Evolutionary conservation across 371 early-diverging fungal genomes (phyloP), one percentile per base, ranked within the genome.

Genomic region (Batkoa obscura): DNA sequence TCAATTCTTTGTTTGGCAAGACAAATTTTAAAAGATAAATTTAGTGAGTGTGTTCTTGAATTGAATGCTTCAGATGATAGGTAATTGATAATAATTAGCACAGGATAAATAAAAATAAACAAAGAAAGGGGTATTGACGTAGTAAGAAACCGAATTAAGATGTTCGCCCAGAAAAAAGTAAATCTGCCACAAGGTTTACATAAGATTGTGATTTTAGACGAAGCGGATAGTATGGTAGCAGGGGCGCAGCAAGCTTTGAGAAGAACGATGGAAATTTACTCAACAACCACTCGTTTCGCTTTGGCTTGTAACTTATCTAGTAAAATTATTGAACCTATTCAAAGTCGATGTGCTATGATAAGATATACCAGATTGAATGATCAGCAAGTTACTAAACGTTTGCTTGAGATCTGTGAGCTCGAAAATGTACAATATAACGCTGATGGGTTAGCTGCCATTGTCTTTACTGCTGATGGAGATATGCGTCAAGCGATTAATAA

Each of bases 301-400:
- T 72, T 99, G 36, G 98, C 98, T 2, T 98, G 99, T 73, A 99
- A 99, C 67, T 73, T 86, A 64, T 86, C 94, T 50, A 77, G 76
- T 64, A 98, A 99, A 68, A 93, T 99, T 60, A 94, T 98, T 63
- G 99, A 99, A 63, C 98, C 99, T 30, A 98, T 99, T 59, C 99
- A 99, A 68, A 87, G 88, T 50, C 83, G 99, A 58, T 96, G 98
- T 68, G 95, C 98, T 10, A 90, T 97, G 55, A 66, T 99, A 43
- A 78, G 90, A 30, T 98, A 85, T 64, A 76, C 79, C 0, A 79
- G 79, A 56, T 69, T 98, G 59, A 72, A 76, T 3, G 81, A 84
- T 59, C 67, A 73, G 51, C 84, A 94, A 64, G 69, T 98, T 1
- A 63, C 83, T 42, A 70, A 71, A 31, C 75, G 95, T 49, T 66